These are phyloP conservation scores for Cynanchum wilfordii DNA, from an alignment of 257 asterid species.

Conservation along the genomic window DNA sequence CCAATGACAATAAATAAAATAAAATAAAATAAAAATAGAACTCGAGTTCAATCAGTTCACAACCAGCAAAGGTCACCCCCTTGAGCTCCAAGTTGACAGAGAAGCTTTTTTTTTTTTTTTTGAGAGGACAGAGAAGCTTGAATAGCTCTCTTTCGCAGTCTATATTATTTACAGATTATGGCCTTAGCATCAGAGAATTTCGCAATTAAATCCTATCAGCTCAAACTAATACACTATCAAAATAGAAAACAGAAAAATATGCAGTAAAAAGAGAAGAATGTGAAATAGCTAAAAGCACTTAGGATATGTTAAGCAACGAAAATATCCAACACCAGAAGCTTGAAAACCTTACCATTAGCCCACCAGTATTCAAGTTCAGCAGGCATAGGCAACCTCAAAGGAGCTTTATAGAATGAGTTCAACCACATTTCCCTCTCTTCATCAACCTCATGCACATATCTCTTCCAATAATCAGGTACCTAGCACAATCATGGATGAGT, in stretches of 20 bases:
- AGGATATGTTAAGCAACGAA: neutral
- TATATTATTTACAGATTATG: neutral
- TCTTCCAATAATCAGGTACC: constrained; percentile 98
- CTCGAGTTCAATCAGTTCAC: neutral
- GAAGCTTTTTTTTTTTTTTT: no score
- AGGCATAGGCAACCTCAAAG: constrained; percentile 96
- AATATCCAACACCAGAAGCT: constrained; percentile 2
- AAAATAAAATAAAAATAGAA: neutral
- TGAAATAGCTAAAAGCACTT: neutral
- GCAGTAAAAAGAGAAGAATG: constrained; percentile 1
- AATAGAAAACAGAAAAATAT: neutral
- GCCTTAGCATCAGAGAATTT: neutral
- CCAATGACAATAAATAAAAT: neutral
- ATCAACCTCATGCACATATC: constrained; percentile 79
- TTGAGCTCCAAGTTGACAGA: neutral
- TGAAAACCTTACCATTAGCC: constrained; percentile 43
- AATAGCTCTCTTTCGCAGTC: neutral
- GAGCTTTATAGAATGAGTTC: constrained; percentile 90
- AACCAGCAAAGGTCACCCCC: neutral
- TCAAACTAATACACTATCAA: neutral
- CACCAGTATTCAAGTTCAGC: constrained; percentile 96
- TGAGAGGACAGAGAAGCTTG: neutral
- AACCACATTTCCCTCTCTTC: constrained; percentile 93
- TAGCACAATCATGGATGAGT: constrained; percentile 27
- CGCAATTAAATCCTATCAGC: neutral